phyloP scores from a whole-genome alignment of 306 rosid species.

The Prosopis cineraria region DNA sequence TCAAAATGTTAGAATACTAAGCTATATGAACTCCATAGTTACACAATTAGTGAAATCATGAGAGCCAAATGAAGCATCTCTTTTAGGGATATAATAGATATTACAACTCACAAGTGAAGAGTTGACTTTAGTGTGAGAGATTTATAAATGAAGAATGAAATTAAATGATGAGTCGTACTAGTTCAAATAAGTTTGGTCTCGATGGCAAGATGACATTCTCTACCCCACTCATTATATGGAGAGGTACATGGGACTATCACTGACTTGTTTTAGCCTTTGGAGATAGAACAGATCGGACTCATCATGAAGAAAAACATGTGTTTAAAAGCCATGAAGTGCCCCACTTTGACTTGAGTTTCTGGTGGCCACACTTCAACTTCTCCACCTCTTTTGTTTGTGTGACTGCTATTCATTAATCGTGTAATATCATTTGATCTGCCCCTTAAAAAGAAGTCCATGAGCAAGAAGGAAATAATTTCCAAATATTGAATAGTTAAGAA shows the following conservation, averaged over 20 bases:
- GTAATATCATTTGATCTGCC: constrained; percentile 29
- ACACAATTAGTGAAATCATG: neutral
- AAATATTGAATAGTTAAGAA: too few species aligned
- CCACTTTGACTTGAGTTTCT: constrained; percentile 46
- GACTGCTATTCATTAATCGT: neutral
- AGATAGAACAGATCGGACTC: neutral
- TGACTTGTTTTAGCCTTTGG: constrained; percentile 30
- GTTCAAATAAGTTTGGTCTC: constrained; percentile 30
- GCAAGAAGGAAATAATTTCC: neutral
- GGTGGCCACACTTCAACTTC: constrained; percentile 42
- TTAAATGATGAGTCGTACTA: constrained; percentile 35
- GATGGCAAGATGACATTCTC: constrained; percentile 42
- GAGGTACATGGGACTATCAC: constrained; percentile 21
- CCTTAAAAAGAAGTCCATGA: neutral
- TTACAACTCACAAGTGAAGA: neutral
- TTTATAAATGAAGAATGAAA: constrained; percentile 26
- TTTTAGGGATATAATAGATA: constrained; percentile 23
- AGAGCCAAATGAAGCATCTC: neutral
- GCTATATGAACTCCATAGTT: neutral
- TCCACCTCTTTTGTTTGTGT: neutral
- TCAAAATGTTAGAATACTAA: too few species aligned
- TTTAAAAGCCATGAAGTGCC: constrained; percentile 31
- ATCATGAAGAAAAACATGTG: neutral
- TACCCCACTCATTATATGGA: constrained; percentile 42
- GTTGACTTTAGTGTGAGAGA: constrained; percentile 25